Conservation (phyloP, 2,329 filamentous ascomycete genomes). For the Tolypocladium inflatum region DNA sequence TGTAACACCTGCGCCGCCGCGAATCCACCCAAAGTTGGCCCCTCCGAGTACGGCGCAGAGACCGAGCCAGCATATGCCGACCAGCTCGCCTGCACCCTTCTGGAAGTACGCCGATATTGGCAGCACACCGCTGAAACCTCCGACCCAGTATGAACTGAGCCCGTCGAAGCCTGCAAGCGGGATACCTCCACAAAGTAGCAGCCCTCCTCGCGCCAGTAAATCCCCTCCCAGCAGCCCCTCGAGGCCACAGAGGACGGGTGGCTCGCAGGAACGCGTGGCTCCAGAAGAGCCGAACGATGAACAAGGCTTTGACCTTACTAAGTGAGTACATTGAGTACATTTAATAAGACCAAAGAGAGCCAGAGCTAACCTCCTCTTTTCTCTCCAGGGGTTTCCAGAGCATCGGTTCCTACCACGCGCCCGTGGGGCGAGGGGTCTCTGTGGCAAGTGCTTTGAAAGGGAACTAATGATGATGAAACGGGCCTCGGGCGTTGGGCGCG, state of each 20-base stretch:
- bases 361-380: constrained; percentile 11
- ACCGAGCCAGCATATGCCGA: constrained; percentile 78
- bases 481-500: not conserved
- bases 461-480: constrained; percentile 12
- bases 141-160: constrained; percentile 44
- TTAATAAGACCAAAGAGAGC: not conserved
- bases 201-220: constrained; percentile 40
- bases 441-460: constrained; percentile 31
- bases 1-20: constrained; percentile 63
- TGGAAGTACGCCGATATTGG: constrained; percentile 78
- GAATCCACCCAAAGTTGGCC: constrained; percentile 64
- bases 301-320: constrained; percentile 48
- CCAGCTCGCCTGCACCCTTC: constrained; percentile 76
- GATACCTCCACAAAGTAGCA: constrained; percentile 45
- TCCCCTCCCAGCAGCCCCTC: constrained; percentile 45
- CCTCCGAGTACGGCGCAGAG: constrained; percentile 74
- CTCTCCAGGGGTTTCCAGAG: constrained; percentile 50
- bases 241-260: constrained; percentile 24
- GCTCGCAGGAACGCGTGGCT: constrained; percentile 17
- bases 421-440: constrained; percentile 35
- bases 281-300: constrained; percentile 33
- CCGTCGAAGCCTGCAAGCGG: constrained; percentile 40
- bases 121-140: constrained; percentile 56
- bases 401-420: constrained; percentile 53
- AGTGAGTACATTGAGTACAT: constrained; percentile 34